These are phyloP conservation scores for Beauveria sp. DNA, from an alignment of 2,329 filamentous ascomycete genomes.

Conservation along the genomic window DNA sequence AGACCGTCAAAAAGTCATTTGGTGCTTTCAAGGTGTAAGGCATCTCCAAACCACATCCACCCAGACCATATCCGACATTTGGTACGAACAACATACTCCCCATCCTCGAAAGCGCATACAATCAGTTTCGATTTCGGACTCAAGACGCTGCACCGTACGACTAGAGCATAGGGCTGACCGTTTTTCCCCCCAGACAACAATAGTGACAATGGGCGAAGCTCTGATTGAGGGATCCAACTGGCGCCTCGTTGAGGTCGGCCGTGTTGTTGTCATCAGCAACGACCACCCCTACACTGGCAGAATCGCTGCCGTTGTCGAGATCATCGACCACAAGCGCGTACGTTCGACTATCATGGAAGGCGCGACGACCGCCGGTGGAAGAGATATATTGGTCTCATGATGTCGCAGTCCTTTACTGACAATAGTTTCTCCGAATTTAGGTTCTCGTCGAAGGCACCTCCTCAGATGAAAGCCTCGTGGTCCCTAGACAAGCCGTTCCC, in stretches of 20 bases:
- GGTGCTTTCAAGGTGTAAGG: conserved; percentile 29
- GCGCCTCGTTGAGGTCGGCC: conserved; percentile 98
- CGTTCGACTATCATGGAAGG: conserved; percentile 28
- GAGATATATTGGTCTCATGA: not conserved
- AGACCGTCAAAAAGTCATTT: conserved; percentile 34
- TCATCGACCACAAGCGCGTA: conserved; percentile 99
- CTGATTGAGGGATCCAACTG: conserved; percentile 75
- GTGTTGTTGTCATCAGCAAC: conserved; percentile 83
- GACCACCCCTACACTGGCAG: conserved; percentile 74
- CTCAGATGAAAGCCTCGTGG: conserved; percentile 67
- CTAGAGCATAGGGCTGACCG: conserved; percentile 24
- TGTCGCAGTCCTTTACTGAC: conserved; percentile 9
- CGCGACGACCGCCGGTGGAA: not conserved
- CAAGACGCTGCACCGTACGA: conserved; percentile 9
- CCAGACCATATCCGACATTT: conserved; percentile 14
- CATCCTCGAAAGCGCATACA: conserved; percentile 3
- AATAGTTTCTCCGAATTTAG: conserved; percentile 39
- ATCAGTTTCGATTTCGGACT: not conserved
- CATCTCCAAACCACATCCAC: conserved; percentile 17
- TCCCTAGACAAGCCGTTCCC: conserved; percentile 79
- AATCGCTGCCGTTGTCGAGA: conserved; percentile 93
- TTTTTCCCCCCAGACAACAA: conserved; percentile 38
- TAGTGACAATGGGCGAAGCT: conserved; percentile 72
- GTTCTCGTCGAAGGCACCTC: conserved; percentile 94
- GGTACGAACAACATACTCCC: conserved; percentile 13